Evolutionary conservation across 2,329 filamentous ascomycete genomes (phyloP).

Genomic region (Cladosporium sp.): DNA sequence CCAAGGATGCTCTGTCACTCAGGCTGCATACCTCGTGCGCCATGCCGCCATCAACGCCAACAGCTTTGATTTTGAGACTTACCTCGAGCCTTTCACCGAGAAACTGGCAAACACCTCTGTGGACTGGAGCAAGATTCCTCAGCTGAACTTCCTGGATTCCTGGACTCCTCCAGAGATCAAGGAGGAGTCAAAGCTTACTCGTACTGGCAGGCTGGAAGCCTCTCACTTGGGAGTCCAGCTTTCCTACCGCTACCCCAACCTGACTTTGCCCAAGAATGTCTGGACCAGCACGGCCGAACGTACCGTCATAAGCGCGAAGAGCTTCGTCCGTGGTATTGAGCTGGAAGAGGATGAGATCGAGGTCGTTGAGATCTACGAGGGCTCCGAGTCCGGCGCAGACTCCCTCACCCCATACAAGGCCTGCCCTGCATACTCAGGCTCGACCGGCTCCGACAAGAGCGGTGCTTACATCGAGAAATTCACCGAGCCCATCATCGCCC

Average conservation of each 20-base stretch:
- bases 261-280: conserved; percentile 51
- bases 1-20: conserved; percentile 49
- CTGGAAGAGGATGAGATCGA: conserved; percentile 51
- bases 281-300: conserved; percentile 63
- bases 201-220: conserved; percentile 58
- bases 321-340: conserved; percentile 56
- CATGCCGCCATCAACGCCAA: conserved; percentile 52
- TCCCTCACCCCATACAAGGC: conserved; percentile 61
- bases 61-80: conserved; percentile 49
- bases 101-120: conserved; percentile 58
- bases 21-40: conserved; percentile 46
- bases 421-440: conserved; percentile 59
- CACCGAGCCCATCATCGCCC: conserved; percentile 56
- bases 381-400: conserved; percentile 54
- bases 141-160: conserved; percentile 52
- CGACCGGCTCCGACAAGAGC: conserved; percentile 52
- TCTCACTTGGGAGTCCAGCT: conserved; percentile 56
- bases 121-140: conserved; percentile 54
- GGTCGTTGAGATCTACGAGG: conserved; percentile 54
- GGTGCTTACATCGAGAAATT: conserved; percentile 44
- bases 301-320: conserved; percentile 56
- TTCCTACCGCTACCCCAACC: conserved; percentile 53
- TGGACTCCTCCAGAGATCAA: conserved; percentile 54
- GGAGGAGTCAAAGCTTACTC: conserved; percentile 56
- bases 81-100: conserved; percentile 48